Evolutionary conservation across 345 rosid species (phyloP).

Genomic region (Theobroma cacao): DNA sequence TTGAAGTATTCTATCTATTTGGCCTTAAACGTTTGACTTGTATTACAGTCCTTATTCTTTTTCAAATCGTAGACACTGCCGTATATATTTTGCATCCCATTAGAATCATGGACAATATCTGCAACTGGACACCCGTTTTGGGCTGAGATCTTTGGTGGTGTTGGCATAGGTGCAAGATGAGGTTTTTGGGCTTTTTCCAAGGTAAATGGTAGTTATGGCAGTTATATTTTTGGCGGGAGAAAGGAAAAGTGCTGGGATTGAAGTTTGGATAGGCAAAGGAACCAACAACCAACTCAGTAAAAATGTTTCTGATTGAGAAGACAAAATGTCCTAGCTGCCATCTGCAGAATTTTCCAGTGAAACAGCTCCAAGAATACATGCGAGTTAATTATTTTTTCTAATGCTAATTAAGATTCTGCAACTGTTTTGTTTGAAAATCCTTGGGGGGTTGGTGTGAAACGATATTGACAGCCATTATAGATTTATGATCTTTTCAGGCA

Average conservation of each 20-base stretch:
- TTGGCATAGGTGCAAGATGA: no score
- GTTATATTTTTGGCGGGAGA: slow-evolving; percentile 19
- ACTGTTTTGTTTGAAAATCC: background rate
- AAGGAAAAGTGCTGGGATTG: background rate
- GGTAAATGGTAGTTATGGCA: slow-evolving; percentile 24
- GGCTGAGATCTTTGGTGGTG: slow-evolving; percentile 31
- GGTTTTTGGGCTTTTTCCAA: slow-evolving; percentile 30
- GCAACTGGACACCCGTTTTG: slow-evolving; percentile 29
- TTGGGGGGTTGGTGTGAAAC: background rate
- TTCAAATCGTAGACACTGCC: no score
- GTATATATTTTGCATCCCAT: no score
- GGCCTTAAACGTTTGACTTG: no score
- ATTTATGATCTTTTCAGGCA: background rate
- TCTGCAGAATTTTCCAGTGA: background rate
- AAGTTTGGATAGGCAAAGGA: background rate
- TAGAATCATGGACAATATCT: slow-evolving; percentile 32
- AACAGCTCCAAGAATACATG: background rate
- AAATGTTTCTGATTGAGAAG: no score
- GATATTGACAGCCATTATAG: background rate
- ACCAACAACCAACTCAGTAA: no score
- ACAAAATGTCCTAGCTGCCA: no score
- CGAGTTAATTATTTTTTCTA: background rate
- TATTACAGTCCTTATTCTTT: no score
- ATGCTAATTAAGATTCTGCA: background rate
- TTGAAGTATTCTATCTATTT: no score